Evolutionary conservation across 352 stramenopile genomes (phyloP).

Genomic region (Nothophytophthora sp.): DNA sequence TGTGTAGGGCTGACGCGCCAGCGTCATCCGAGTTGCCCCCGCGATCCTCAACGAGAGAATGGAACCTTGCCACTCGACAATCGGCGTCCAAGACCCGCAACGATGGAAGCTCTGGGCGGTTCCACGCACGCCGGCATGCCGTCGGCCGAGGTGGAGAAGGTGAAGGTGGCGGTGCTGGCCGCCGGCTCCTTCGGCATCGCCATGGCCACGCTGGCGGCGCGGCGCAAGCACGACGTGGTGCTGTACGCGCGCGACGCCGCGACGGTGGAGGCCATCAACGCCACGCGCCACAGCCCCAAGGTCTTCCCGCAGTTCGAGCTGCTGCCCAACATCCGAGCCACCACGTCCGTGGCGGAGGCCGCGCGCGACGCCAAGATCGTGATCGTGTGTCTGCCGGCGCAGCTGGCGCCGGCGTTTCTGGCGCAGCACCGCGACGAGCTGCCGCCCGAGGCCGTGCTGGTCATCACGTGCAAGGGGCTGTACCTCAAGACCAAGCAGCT

Average conservation of each 20-base stretch:
- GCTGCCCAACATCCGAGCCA: constrained; percentile 84
- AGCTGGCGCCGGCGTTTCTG: constrained; percentile 94
- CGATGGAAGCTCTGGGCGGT: constrained; percentile 49
- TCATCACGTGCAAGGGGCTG: constrained; percentile 96
- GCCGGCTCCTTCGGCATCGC: constrained; percentile 96
- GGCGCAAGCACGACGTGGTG: constrained; percentile 90
- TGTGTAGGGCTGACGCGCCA: too few relatives aligned
- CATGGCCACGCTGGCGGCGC: constrained; percentile 91
- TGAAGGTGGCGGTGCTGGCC: constrained; percentile 90
- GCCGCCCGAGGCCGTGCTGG: constrained; percentile 87
- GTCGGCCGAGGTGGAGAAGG: constrained; percentile 69
- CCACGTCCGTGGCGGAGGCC: constrained; percentile 85
- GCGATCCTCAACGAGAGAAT: too few relatives aligned
- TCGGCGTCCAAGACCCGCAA: too few relatives aligned
- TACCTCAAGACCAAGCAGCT: constrained; percentile 96
- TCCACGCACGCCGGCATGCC: constrained; percentile 70
- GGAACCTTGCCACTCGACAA: too few relatives aligned
- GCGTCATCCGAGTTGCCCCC: too few relatives aligned
- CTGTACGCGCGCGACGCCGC: constrained; percentile 88
- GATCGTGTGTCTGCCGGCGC: constrained; percentile 96
- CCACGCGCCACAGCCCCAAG: constrained; percentile 86
- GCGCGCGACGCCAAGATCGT: constrained; percentile 90
- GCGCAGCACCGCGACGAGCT: constrained; percentile 86
- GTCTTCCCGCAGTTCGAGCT: constrained; percentile 92
- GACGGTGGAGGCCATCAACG: constrained; percentile 92